A percentile compares a stretch with the other conserved stretches of the same genome.
Evolutionary conservation across 208 protist species (phyloP).

Genomic region (Trypanosoma platydactyli): DNA sequence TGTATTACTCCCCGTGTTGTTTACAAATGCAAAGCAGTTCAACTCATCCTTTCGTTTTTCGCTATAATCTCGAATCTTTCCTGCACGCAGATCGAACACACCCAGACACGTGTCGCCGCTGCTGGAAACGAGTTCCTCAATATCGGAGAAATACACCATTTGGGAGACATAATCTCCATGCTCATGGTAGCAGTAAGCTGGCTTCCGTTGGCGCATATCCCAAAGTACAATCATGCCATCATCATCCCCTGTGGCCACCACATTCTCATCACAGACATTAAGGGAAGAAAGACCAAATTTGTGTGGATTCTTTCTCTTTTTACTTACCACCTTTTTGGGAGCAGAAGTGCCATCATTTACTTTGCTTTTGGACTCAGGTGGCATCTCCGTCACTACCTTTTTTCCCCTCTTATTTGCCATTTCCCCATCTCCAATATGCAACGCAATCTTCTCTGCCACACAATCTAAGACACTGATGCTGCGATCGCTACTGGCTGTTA

Average conservation of each 20-base stretch:
- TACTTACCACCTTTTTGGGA: constrained; percentile 27
- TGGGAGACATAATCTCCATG: constrained; percentile 90
- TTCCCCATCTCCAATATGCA: constrained; percentile 52
- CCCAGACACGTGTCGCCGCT: constrained; percentile 88
- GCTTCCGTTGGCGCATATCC: constrained; percentile 80
- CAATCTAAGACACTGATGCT: constrained; percentile 86
- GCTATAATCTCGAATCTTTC: constrained; percentile 80
- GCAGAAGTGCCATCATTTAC: constrained; percentile 17
- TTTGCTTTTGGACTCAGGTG: constrained; percentile 35
- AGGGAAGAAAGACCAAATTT: constrained; percentile 82
- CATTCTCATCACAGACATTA: constrained; percentile 85
- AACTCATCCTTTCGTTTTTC: constrained; percentile 86
- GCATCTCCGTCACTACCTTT: constrained; percentile 2
- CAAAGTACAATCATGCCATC: constrained; percentile 85
- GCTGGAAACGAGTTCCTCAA: constrained; percentile 79
- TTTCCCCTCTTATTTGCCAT: constrained; percentile 29
- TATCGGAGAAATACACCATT: constrained; percentile 88
- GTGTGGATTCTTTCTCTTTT: constrained; percentile 70
- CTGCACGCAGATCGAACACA: constrained; percentile 74
- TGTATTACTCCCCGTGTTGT: constrained; percentile 70
- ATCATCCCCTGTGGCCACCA: constrained; percentile 85
- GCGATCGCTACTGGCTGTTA: constrained; percentile 78
- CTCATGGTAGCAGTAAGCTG: constrained; percentile 78
- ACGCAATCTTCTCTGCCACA: constrained; percentile 56
- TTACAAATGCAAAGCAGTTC: constrained; percentile 90